Evolutionary conservation across 1,284 basidiomycete genomes (phyloP).

Genomic region (Volvariella volvacea): DNA sequence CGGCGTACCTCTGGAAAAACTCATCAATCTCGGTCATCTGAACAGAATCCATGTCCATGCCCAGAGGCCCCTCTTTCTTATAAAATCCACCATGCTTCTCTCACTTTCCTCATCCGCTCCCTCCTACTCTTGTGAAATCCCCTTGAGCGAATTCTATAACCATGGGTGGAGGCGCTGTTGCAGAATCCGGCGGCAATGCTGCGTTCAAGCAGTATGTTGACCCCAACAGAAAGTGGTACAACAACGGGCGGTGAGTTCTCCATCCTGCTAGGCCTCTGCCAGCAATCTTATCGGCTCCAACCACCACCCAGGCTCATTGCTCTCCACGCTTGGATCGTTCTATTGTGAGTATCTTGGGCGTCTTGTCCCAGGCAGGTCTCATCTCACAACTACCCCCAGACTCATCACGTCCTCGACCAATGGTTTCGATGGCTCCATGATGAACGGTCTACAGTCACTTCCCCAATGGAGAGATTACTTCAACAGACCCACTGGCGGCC

Average conservation of each 20-base stretch:
- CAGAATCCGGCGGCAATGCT: conserved; percentile 24
- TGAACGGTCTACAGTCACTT: conserved; percentile 70
- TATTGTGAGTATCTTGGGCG: conserved; percentile 39
- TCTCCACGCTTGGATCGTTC: conserved; percentile 62
- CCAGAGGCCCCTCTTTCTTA: conserved; percentile 11
- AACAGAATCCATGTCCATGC: conserved; percentile 14
- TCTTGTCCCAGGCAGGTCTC: no score
- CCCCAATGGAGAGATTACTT: conserved; percentile 57
- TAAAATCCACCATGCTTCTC: conserved; percentile 16
- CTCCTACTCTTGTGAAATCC: conserved; percentile 11
- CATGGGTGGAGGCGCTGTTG: conserved; percentile 47
- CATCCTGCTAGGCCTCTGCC: conserved; percentile 6
- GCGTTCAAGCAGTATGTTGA: conserved; percentile 53
- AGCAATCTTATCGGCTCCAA: not conserved
- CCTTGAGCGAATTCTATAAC: conserved; percentile 8
- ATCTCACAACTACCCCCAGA: conserved; percentile 21
- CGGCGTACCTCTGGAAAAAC: conserved; percentile 43
- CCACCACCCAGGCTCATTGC: conserved; percentile 43
- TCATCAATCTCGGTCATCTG: conserved; percentile 21
- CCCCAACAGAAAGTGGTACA: conserved; percentile 64
- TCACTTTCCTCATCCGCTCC: conserved; percentile 21
- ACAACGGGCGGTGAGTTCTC: conserved; percentile 52
- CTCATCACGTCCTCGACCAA: conserved; percentile 73
- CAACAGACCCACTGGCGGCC: conserved; percentile 42
- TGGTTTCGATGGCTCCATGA: conserved; percentile 73